These are phyloP conservation scores for Pleurozium schreberi DNA, from an alignment of 225 moss, liverwort and hornwort genomes.

Conservation along the genomic window DNA sequence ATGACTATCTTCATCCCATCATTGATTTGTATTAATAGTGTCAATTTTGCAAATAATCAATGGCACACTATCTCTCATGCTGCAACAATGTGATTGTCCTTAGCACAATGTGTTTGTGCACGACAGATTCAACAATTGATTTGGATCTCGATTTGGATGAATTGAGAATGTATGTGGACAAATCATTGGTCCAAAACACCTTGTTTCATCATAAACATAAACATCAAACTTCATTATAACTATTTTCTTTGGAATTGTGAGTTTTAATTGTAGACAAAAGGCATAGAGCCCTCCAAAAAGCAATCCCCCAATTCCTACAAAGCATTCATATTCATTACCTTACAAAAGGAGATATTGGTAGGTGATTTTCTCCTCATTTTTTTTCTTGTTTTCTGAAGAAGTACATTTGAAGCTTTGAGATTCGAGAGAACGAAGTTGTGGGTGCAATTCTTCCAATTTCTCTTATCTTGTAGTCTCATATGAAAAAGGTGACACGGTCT, in stretches of 20 bases:
- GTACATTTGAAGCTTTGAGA: not conserved
- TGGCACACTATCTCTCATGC: too few species aligned
- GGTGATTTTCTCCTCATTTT: not conserved
- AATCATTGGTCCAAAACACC: too few species aligned
- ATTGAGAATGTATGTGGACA: not conserved
- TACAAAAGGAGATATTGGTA: too few species aligned
- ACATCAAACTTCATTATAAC: rapidly evolving
- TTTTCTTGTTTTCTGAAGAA: too few species aligned
- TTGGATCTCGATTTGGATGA: not conserved
- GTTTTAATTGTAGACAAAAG: rapidly evolving
- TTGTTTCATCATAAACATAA: not conserved
- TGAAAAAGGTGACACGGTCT: not conserved
- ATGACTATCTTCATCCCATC: too few species aligned
- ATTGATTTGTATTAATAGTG: too few species aligned
- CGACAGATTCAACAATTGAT: too few species aligned
- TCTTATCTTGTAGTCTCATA: not conserved
- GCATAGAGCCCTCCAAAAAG: rapidly evolving
- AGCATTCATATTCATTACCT: too few species aligned
- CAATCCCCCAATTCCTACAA: rapidly evolving
- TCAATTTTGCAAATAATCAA: too few species aligned
- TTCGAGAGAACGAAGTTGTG: not conserved
- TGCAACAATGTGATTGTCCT: too few species aligned
- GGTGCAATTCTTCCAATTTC: not conserved
- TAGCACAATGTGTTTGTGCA: too few species aligned
- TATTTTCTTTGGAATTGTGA: not conserved